phyloP scores from a whole-genome alignment of 441 rosid species.

The Populus hybrid region DNA sequence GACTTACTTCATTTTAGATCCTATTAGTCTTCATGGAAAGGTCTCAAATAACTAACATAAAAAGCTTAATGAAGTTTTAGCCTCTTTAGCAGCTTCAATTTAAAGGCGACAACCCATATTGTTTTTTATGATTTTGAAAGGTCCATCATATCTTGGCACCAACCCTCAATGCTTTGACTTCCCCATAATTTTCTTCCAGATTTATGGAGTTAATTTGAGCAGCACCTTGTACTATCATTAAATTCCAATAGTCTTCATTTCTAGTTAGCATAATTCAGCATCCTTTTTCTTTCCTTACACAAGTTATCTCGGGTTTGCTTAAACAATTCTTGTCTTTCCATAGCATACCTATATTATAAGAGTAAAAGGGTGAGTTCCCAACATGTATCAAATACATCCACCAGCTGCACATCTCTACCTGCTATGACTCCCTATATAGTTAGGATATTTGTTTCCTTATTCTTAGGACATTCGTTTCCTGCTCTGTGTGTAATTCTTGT shows the following conservation, averaged over 20 bases:
- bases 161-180: neutral
- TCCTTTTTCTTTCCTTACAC: neutral
- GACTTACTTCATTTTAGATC: neutral
- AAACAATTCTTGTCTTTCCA: neutral
- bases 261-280: neutral
- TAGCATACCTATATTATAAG: neutral
- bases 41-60: neutral
- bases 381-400: no score
- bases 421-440: no score
- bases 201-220: neutral
- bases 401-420: no score
- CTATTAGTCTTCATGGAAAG: neutral
- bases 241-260: neutral
- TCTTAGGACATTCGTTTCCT: no score
- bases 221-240: neutral
- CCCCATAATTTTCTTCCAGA: conserved; percentile 4
- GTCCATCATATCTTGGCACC: neutral
- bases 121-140: neutral
- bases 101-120: neutral
- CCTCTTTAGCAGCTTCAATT: neutral
- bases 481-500: no score
- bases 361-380: no score
- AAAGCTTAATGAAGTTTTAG: neutral
- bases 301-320: neutral
- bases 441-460: no score